Percentiles rank a stretch among this genome's conserved stretches.
Evolutionary conservation across 768 basidiomycete genomes (phyloP).

Genomic region (Mycena maculata): DNA sequence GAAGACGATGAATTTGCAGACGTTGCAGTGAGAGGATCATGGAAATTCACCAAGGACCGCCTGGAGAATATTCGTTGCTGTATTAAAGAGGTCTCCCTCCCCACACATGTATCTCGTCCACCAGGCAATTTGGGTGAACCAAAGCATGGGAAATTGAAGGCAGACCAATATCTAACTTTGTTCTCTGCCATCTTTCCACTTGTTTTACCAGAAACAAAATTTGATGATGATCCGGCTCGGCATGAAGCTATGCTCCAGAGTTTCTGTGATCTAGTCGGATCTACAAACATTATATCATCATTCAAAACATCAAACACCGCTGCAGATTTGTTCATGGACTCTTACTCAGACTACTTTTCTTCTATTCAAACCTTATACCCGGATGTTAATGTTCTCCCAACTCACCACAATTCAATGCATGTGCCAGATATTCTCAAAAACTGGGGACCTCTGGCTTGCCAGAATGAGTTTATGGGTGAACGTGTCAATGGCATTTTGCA

Average conservation of each 20-base stretch:
- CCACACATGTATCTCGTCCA: conserved; percentile 28
- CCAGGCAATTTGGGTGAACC: conserved; percentile 36
- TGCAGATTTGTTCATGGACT: conserved; percentile 25
- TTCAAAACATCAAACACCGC: conserved; percentile 30
- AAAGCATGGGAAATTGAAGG: conserved; percentile 38
- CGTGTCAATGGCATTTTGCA: conserved; percentile 29
- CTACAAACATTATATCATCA: conserved; percentile 31
- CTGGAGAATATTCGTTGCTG: conserved; percentile 13
- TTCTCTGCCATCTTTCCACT: conserved; percentile 30
- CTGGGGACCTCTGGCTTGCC: conserved; percentile 35
- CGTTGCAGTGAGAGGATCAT: conserved; percentile 4
- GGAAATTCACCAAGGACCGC: conserved; percentile 20
- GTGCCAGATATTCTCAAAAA: conserved; percentile 22
- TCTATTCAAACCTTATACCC: conserved; percentile 24
- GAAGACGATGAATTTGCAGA: conserved; percentile 21
- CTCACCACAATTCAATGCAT: conserved; percentile 36
- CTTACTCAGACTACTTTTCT: conserved; percentile 23
- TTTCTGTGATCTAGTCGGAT: conserved; percentile 32
- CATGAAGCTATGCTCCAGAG: conserved; percentile 19
- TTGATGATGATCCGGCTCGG: conserved; percentile 10
- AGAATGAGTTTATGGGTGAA: conserved; percentile 34
- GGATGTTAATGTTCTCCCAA: conserved; percentile 21
- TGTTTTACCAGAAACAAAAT: conserved; percentile 28
- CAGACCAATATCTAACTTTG: conserved; percentile 31
- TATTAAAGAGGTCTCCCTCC: conserved; percentile 22